These are phyloP conservation scores for Trypanosoma melophagium DNA, from an alignment of 208 protist genomes.

Conservation along the genomic window DNA sequence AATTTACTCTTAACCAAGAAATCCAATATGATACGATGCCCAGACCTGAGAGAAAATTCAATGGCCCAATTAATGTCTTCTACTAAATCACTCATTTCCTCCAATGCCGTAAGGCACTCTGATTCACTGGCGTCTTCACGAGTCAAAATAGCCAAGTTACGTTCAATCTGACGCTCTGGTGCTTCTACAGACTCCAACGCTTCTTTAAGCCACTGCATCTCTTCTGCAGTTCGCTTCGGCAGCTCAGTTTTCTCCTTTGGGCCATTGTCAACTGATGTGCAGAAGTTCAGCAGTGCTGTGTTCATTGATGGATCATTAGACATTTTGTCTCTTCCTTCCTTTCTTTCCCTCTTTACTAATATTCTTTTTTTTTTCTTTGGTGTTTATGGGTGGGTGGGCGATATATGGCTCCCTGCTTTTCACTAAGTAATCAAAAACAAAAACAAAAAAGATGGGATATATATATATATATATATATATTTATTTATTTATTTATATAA, in stretches of 20 bases:
- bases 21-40: slow-evolving; percentile 45
- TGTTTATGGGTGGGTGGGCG: too few species aligned
- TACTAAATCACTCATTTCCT: slow-evolving; percentile 83
- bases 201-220: slow-evolving; percentile 66
- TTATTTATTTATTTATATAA: too few species aligned
- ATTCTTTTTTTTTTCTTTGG: too few species aligned
- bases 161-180: slow-evolving; percentile 62
- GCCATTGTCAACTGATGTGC: slow-evolving; percentile 28
- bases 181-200: slow-evolving; percentile 73
- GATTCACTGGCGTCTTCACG: slow-evolving; percentile 30
- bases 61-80: slow-evolving; percentile 89
- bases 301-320: slow-evolving; percentile 49
- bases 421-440: not conserved
- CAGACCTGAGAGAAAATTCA: slow-evolving; percentile 79
- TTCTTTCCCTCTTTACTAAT: not conserved
- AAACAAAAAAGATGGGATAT: not conserved
- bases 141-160: slow-evolving; percentile 36
- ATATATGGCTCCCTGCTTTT: not conserved
- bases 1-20: slow-evolving; percentile 9
- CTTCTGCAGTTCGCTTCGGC: slow-evolving; percentile 15
- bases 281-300: slow-evolving; percentile 52
- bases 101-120: slow-evolving; percentile 34
- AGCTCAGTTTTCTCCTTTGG: not conserved
- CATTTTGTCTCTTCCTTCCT: slow-evolving; percentile 25
- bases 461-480: too few species aligned